These are phyloP conservation scores for Alternaria sp. DNA, from an alignment of 2,329 filamentous ascomycete genomes.

Conservation along the genomic window DNA sequence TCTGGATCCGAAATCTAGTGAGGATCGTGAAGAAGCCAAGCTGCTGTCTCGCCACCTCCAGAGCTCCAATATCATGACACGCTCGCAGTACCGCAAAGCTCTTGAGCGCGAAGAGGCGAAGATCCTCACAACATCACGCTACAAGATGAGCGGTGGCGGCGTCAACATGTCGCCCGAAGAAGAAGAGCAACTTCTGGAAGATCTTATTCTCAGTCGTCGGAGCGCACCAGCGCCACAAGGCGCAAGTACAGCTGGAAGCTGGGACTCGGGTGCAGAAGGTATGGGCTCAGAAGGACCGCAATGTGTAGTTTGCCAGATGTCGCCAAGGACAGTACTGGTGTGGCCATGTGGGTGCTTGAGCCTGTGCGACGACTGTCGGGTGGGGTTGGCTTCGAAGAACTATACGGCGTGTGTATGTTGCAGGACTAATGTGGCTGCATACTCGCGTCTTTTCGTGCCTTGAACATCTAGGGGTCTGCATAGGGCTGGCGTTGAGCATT, in stretches of 20 bases:
- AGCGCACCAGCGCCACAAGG: conserved; percentile 45
- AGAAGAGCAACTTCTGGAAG: conserved; percentile 65
- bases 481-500: not conserved
- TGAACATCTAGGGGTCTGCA: conserved; percentile 36
- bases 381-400: conserved; percentile 94
- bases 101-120: conserved; percentile 72
- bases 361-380: conserved; percentile 91
- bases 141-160: conserved; percentile 28
- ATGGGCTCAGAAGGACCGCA: conserved; percentile 78
- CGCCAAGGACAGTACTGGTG: conserved; percentile 85
- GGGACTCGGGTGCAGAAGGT: conserved; percentile 74
- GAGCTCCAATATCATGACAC: conserved; percentile 76
- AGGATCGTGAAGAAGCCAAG: conserved; percentile 80
- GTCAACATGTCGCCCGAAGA: conserved; percentile 52
- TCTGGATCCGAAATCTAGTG: conserved; percentile 77
- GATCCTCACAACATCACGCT: conserved; percentile 61
- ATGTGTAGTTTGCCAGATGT: conserved; percentile 91
- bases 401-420: conserved; percentile 97
- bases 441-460: conserved; percentile 90
- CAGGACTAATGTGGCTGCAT: conserved; percentile 83
- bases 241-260: conserved; percentile 52
- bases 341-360: conserved; percentile 97
- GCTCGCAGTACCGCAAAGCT: conserved; percentile 74
- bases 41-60: conserved; percentile 80
- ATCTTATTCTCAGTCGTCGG: conserved; percentile 63